Evolutionary conservation across 805 yeast genomes (phyloP), one percentile per base, ranked within the genome.

Genomic region (Candida ponderosae): DNA sequence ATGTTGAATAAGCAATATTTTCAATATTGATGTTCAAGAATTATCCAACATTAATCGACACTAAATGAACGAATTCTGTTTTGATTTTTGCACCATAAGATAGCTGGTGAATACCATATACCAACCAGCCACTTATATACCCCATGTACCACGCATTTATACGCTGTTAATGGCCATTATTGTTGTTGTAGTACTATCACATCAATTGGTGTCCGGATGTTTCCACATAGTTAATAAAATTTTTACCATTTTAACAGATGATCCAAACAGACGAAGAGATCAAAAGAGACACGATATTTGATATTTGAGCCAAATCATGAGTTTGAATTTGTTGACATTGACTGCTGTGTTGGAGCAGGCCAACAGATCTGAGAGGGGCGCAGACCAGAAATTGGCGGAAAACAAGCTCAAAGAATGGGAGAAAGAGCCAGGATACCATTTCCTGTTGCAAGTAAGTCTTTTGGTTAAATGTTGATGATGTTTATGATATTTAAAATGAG

Each of bases 401-500:
- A 53, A 63, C 17, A 84, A 77, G 55, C 61, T 88, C 38, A 75
- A 78, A 43, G 59, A 50, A 6, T 87, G 95, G 95, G 87, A 83
- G 47, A 51, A 59, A 0, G 63, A 62, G 17, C 73, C 76, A 3
- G 85, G 86, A 1, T 80, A 66, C 49, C 80, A 78, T 53, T 67
- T 54, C 36, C 46, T 66, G 13, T 57, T 81, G 15, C 89, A 79
- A 55, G 68, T 65, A 23, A 21, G 48, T 35, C 9, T 23, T 7
- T 10, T 15, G 18, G 19, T n/a, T 17, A 23, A 15, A 3, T 24
- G 10, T 21, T 21, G 24, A 21, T 8, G 24, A 21, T 21, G 10
- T n/a, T n/a, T n/a, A 15, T 33, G 5, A 24, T 26, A 27, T 14
- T 18, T 28, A 62, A 61, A 3, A 19, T 19, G 4, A 59, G 45